Evolutionary conservation across 164 flowering plant genomes (phyloP).

Genomic region (Chloranthus sessilifolius): DNA sequence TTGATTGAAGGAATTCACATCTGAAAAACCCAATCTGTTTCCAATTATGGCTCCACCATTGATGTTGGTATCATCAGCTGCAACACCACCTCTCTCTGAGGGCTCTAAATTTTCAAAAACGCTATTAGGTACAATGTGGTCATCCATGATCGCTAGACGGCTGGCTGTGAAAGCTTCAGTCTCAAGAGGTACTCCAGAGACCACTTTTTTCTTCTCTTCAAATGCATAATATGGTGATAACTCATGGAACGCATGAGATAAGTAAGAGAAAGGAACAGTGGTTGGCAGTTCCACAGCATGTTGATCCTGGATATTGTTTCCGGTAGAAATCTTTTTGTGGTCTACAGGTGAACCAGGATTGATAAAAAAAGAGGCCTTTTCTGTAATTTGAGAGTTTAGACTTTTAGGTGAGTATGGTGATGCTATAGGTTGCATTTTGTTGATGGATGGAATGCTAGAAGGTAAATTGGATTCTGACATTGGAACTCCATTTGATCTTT

Average conservation of each 20-base stretch:
- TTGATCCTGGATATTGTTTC: neutral
- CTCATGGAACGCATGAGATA: conserved; percentile 17
- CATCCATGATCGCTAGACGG: conserved; percentile 2
- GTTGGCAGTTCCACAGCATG: neutral
- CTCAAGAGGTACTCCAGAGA: conserved; percentile 11
- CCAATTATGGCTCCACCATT: conserved; percentile 13
- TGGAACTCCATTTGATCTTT: conserved; percentile 26
- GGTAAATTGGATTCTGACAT: conserved; percentile 18
- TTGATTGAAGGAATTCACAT: conserved; percentile 31
- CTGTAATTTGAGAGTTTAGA: conserved; percentile 15
- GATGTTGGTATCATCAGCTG: conserved; percentile 11
- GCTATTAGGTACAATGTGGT: conserved; percentile 11
- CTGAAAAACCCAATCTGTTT: conserved; percentile 22
- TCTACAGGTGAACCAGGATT: conserved; percentile 10
- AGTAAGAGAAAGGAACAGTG: conserved; percentile 10
- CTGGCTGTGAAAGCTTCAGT: conserved; percentile 5
- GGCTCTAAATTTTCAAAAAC: conserved; percentile 19
- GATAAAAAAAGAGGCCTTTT: conserved; percentile 13
- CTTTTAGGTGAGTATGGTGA: conserved; percentile 20
- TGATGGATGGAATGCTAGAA: conserved; percentile 6
- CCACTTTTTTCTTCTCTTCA: conserved; percentile 19
- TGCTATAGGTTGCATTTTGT: conserved; percentile 14
- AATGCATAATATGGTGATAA: conserved; percentile 18
- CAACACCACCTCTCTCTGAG: conserved; percentile 12
- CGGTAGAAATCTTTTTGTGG: conserved; percentile 3